phyloP scores from a whole-genome alignment of 2,329 filamentous ascomycete species.

The Leptographium wingfieldii region DNA sequence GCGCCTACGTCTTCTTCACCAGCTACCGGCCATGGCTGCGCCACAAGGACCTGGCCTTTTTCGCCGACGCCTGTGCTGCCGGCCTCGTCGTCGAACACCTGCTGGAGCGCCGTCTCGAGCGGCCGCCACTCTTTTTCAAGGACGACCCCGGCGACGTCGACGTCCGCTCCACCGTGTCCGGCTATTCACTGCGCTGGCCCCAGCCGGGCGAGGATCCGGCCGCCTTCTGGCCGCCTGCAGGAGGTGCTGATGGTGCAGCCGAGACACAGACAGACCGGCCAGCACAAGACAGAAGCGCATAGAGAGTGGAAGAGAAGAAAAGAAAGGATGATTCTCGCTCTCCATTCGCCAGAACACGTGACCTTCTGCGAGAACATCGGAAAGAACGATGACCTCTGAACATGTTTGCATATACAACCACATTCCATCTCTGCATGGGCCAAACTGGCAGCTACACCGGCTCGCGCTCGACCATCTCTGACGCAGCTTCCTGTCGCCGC shows the following conservation, averaged over 20 bases:
- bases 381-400: background rate
- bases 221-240: slow-evolving; percentile 8
- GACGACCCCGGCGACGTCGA: slow-evolving; percentile 76
- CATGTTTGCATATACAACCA: background rate
- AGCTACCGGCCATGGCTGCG: slow-evolving; percentile 86
- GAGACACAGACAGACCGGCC: slow-evolving; percentile 22
- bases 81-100: slow-evolving; percentile 72
- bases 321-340: background rate
- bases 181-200: slow-evolving; percentile 60
- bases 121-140: slow-evolving; percentile 72
- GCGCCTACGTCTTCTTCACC: slow-evolving; percentile 83
- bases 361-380: background rate
- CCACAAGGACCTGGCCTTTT: slow-evolving; percentile 76
- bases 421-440: background rate
- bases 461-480: background rate
- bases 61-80: slow-evolving; percentile 56
- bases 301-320: background rate
- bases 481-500: background rate
- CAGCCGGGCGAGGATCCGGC: slow-evolving; percentile 16
- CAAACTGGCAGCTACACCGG: too few species aligned
- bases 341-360: background rate
- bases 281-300: background rate
- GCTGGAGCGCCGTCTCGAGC: slow-evolving; percentile 69
- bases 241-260: background rate
- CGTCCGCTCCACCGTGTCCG: slow-evolving; percentile 70